A percentile compares a stretch with the other conserved stretches of the same genome.
Evolutionary conservation across 495 filamentous ascomycete species (phyloP).

Genomic region (Articulospora tetracladia): DNA sequence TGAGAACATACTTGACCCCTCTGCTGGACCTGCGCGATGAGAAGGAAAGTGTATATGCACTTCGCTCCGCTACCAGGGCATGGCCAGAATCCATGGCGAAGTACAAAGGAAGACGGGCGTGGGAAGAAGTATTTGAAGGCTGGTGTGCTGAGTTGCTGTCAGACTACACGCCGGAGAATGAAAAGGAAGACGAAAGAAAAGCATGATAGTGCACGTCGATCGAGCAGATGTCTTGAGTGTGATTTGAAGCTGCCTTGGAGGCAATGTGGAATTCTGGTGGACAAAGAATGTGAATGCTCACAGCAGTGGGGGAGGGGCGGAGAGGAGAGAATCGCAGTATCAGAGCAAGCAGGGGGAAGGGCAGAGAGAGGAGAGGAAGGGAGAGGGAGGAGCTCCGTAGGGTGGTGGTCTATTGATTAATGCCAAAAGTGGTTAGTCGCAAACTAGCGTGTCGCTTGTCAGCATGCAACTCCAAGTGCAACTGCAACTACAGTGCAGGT

Average conservation of each 20-base stretch:
- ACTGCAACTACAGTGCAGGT: neutral
- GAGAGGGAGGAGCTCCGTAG: slow-evolving; percentile 58
- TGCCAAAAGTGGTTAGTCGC: slow-evolving; percentile 16
- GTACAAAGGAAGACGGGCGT: slow-evolving; percentile 49
- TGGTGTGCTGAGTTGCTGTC: slow-evolving; percentile 42
- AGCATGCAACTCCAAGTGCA: neutral
- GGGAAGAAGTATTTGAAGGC: slow-evolving; percentile 42
- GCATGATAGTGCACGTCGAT: neutral
- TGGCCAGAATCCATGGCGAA: slow-evolving; percentile 50
- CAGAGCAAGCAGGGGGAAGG: neutral
- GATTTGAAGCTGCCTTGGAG: neutral
- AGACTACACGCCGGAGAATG: slow-evolving; percentile 70
- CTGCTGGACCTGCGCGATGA: slow-evolving; percentile 8
- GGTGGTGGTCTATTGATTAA: slow-evolving; percentile 21
- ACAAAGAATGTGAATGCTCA: no score
- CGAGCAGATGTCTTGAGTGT: neutral
- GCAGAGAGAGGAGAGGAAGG: neutral
- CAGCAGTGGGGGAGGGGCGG: slow-evolving; percentile 50
- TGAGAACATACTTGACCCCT: slow-evolving; percentile 44
- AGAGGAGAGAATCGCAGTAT: neutral
- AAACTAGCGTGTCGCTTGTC: neutral
- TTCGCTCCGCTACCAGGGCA: slow-evolving; percentile 34
- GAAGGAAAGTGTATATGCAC: slow-evolving; percentile 34
- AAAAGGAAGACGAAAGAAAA: slow-evolving; percentile 34
- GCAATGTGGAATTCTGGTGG: neutral